Conservation (phyloP, 225 moss, liverwort and hornwort genomes). For the Marchantia paleacea region DNA sequence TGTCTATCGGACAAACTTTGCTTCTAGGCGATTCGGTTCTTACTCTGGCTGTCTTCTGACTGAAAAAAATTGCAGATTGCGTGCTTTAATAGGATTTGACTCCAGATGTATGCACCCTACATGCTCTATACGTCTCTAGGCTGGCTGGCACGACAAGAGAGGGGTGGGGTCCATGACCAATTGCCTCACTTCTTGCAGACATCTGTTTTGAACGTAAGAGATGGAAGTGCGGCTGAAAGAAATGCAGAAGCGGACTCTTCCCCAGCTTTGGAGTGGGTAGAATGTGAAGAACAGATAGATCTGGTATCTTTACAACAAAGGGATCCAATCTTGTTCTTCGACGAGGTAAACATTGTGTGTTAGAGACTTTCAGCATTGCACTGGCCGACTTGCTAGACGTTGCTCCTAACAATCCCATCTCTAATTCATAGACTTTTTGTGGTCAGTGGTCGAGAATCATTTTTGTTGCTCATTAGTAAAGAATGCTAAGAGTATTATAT, state of each 20-base stretch:
- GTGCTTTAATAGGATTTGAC: neutral
- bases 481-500: no score
- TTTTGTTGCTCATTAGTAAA: no score
- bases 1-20: neutral
- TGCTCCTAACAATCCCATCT: neutral
- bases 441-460: no score
- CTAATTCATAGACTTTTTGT: no score
- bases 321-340: slow-evolving; percentile 85
- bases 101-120: neutral
- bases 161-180: neutral
- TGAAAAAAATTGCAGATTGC: neutral
- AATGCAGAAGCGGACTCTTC: slow-evolving; percentile 14
- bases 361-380: neutral
- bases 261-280: slow-evolving; percentile 60
- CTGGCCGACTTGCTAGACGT: neutral
- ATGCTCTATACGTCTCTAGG: neutral
- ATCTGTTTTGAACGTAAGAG: slow-evolving; percentile 22
- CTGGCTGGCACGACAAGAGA: neutral
- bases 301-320: slow-evolving; percentile 63
- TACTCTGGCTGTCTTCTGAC: neutral
- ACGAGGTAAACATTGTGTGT: slow-evolving; percentile 51
- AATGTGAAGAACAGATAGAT: slow-evolving; percentile 70
- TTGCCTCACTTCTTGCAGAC: slow-evolving; percentile 20
- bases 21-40: neutral
- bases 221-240: slow-evolving; percentile 35